Base-by-base conservation (phyloP, 1,139 yeast genomes). In the Nakaseomyces kungkrabaensis region DNA sequence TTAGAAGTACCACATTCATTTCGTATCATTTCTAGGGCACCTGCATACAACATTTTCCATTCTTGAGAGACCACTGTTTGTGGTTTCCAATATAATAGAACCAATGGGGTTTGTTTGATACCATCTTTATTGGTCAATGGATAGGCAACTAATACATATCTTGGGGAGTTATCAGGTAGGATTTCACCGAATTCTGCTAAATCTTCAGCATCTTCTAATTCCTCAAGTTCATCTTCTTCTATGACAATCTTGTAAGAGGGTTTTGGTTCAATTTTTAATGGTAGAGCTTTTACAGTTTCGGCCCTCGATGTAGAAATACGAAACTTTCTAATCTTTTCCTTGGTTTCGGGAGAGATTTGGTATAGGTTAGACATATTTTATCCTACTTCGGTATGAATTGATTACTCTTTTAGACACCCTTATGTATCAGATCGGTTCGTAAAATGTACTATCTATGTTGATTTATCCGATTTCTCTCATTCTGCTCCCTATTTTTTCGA, bases 1-100 rank as follows among this genome's bases (percentile, higher is more conserved):
- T 59, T 65, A 45, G 60, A 62, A 24, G 67, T 61, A 11, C 92
- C 90, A 17, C 95, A 86, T 60, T 82, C 82, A 50, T 78, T 82
- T 63, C 92, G 75, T 54, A 89, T 76, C 58, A 82, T 69, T 62
- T 89, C 96, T 29, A 86, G 78, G 0, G 95, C 95, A 2, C 94
- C 95, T 1, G 96, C 97, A 60, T 86, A 89, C 47, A 86, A 69
- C 96, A 89, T 89, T 63, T 84, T 78, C 62, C 77, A 72, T 50
- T 82, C 86, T 63, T 82, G 92, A 17, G 85, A 83, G 1, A 65
- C 68, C 22, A 89, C 76, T 0, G 96, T 86, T 27, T 82, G 83
- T 2, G 97, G 97, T 51, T 86, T 77, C 82, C 92, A 89, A 66
- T 88, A 89, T 27, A 89, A 59, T 64, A 90, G 69, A 1, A 88